phyloP scores from a whole-genome alignment of 176 grass and related monocot genomes.

The Rhipidocladum racemiflorum region DNA sequence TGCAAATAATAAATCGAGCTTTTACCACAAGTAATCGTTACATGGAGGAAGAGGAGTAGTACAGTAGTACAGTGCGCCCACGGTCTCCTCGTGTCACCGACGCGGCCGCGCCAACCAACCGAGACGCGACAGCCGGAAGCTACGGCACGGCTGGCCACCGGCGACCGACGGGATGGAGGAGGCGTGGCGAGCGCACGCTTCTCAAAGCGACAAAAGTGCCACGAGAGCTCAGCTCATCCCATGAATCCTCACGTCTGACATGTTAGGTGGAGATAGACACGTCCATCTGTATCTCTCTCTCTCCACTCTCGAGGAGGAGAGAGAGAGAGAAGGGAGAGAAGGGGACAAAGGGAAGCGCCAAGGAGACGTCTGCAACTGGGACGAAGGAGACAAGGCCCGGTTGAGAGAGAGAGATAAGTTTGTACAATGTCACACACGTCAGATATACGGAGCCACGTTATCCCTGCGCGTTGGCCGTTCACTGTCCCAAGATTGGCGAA shows the following conservation, averaged over 20 bases:
- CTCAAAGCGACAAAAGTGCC: background rate
- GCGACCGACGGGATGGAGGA: background rate
- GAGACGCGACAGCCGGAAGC: background rate
- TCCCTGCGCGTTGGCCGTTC: slow-evolving; percentile 15
- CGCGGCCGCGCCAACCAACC: slow-evolving; percentile 3
- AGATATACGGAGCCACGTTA: background rate
- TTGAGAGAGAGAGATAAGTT: background rate
- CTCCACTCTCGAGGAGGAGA: background rate
- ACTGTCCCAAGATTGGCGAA: background rate
- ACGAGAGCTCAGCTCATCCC: background rate
- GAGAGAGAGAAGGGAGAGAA: background rate
- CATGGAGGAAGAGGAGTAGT: background rate
- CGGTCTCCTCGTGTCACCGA: background rate
- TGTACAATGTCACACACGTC: no score
- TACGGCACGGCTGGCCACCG: background rate
- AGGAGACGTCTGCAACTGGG: background rate
- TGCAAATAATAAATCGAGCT: background rate
- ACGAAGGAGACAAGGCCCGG: background rate
- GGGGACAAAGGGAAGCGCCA: background rate
- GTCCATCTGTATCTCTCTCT: background rate
- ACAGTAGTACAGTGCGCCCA: no score
- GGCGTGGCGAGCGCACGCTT: background rate
- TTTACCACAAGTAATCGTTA: background rate
- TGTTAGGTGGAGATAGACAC: background rate
- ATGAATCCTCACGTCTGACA: background rate